Base-by-base conservation (phyloP, 495 filamentous ascomycete species). In the Penicillium simplicissimum region DNA sequence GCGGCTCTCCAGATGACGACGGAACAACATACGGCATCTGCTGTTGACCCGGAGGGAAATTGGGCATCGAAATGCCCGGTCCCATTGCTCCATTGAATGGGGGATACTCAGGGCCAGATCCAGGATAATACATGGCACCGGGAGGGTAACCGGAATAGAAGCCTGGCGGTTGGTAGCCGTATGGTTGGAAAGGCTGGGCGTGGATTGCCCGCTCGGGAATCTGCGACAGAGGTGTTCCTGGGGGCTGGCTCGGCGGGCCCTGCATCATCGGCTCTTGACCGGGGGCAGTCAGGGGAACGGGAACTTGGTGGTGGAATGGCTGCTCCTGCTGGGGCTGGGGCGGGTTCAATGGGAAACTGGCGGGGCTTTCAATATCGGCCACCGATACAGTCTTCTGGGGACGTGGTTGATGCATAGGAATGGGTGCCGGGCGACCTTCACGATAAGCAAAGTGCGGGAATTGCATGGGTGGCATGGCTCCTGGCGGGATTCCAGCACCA, bases 321-420 rank as follows among this genome's bases (percentile, higher is more conserved):
- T 96, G 92, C 52, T 87, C 84, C 56, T 86, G 82, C 64, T 87
- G 86, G 59, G 91, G 87, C 66, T 91, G 90, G 15, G 87, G 85
- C 28, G 86, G 84, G 54, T 90, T 86, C 63, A 90, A 87, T 2
- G 83, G 79, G 66, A 89, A 82, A 19, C 81, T 87, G 19, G 83
- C 87, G 3, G 96, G 93, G 23, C 88, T 92, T 71, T 98, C 95
- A 63, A 99, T 97, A 69, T 91, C 93, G 34, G 92, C 91, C 58
- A 98, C 88, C 28, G 95, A 97, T 31, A 99, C 89, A 3, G 93
- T 79, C 79, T 97, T 97, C 74, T 98, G 93, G 4, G 95, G 95
- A 45, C 92, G 89, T 54, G 95, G 95, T 71, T 99, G 95, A 68
- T 98, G 91, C 90, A 98, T 96, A 7, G 92, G 90, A 40, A 97